Evolutionary conservation across 2,329 filamentous ascomycete genomes (phyloP).

Genomic region (Pseudogymnoascus pannorum): DNA sequence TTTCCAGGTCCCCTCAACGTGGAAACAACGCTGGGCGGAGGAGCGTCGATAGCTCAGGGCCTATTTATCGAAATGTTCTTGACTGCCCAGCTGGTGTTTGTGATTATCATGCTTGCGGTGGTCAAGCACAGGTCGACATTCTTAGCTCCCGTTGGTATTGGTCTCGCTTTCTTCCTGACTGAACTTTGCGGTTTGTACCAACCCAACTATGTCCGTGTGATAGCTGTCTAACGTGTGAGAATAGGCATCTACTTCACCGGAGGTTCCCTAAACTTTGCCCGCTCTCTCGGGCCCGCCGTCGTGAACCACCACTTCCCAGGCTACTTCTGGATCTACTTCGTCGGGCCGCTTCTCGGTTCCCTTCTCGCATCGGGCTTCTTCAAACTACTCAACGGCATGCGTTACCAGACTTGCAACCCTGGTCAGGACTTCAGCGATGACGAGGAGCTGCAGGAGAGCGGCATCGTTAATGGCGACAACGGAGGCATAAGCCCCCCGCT

Average conservation of each 20-base stretch:
- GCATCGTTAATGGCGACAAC: neutral
- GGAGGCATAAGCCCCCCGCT: neutral
- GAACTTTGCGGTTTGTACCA: constrained; percentile 32
- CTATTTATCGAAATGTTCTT: constrained; percentile 44
- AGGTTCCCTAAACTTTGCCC: constrained; percentile 40
- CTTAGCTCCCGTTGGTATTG: constrained; percentile 42
- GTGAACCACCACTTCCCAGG: constrained; percentile 34
- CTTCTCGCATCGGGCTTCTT: constrained; percentile 44
- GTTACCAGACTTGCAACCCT: constrained; percentile 45
- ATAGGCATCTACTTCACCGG: constrained; percentile 41
- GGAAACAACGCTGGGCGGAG: constrained; percentile 34
- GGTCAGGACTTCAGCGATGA: constrained; percentile 34
- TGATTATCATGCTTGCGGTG: constrained; percentile 45
- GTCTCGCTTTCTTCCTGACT: constrained; percentile 38
- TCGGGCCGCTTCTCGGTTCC: constrained; percentile 45
- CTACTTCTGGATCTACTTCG: constrained; percentile 44
- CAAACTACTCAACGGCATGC: constrained; percentile 42
- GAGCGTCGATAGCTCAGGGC: constrained; percentile 37
- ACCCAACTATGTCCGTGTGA: constrained; percentile 8
- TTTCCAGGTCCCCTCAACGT: constrained; percentile 39
- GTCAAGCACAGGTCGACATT: constrained; percentile 43
- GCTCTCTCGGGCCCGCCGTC: constrained; percentile 41
- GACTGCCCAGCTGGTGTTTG: constrained; percentile 41
- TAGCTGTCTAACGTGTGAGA: neutral
- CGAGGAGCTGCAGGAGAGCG: neutral